Percentiles rank a stretch among this genome's conserved stretches.
These are phyloP conservation scores for Rubroshorea leprosula DNA, from an alignment of 345 rosid genomes.

Conservation along the genomic window DNA sequence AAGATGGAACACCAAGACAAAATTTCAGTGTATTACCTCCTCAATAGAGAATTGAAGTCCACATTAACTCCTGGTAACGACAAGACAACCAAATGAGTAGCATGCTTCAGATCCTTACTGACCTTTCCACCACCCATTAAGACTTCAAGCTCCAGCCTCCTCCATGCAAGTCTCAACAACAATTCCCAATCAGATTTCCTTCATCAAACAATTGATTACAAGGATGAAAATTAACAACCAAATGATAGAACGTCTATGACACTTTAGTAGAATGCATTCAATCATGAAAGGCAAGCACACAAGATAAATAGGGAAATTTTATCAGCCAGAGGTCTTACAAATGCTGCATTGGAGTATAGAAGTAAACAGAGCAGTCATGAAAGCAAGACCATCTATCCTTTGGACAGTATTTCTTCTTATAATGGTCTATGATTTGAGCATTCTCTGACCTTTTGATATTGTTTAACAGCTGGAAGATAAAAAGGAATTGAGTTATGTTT, in stretches of 20 bases:
- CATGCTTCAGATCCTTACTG: conserved; percentile 44
- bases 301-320: conserved; percentile 1
- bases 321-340: conserved; percentile 37
- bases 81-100: conserved; percentile 73
- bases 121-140: conserved; percentile 75
- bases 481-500: neutral
- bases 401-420: conserved; percentile 69
- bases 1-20: neutral
- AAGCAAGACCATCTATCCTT: conserved; percentile 65
- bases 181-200: conserved; percentile 58
- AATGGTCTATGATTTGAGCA: conserved; percentile 37
- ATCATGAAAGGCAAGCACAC: neutral
- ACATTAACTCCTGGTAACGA: conserved; percentile 33
- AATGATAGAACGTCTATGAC: conserved; percentile 2
- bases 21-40: conserved; percentile 35
- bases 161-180: conserved; percentile 42
- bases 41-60: conserved; percentile 36
- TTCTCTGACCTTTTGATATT: conserved; percentile 51
- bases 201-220: conserved; percentile 15
- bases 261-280: neutral
- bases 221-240: conserved; percentile 12
- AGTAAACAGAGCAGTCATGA: conserved; percentile 59
- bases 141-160: conserved; percentile 72
- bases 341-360: conserved; percentile 32
- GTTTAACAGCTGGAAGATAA: conserved; percentile 56